Evolutionary conservation across 176 grass and related monocot genomes (phyloP), one percentile per base, ranked within the genome.

Genomic region (Chrysopogon serrulatus): DNA sequence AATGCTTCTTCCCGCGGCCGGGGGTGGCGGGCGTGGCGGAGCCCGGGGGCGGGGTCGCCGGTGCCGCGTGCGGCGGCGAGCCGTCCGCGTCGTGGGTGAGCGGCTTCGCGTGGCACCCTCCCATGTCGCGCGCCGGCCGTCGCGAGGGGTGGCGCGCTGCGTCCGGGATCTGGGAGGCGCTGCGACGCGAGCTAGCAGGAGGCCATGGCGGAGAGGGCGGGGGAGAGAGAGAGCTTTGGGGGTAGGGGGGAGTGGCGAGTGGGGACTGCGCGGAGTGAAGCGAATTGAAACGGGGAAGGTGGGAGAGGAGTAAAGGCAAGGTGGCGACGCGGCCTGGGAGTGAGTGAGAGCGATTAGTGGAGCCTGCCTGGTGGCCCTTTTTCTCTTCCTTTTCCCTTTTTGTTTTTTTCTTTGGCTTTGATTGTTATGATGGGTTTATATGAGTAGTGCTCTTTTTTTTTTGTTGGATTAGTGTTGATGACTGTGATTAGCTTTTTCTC

Each of bases 91-190:
- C 92, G 73, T 73, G 87, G 16, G 70, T 87, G 40, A 85, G 91
- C 77, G 90, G 89, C 86, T 88, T 66, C 39, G 80, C 65, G 86
- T 94, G 65, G 83, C 89, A 88, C 40, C 87, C 76, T 79, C 92
- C 83, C 88, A 91, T 97, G 34, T 11, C 13, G 42, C 8, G 45
- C 36, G 35, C 24, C 59, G 77, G 23, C 53, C 53, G 53, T 56
- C 54, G 54, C 23, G 23, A 10, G 17, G 26, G 41, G 67, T 34
- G 86, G 83, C 87, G 41, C 84, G 76, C 28, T 62, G 71, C n/a
- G 43, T 47, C 31, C 82, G 89, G 79, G 84, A 90, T 73, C 77
- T 15, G 32, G 65, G 11, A 28, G 57, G 24, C 6, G 54, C 33
- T 4, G 61, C 17, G 4, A 23, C 5, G 56, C n/a, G 63, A 31